These are phyloP conservation scores for Xerocomellus intermedius DNA, from an alignment of 768 basidiomycete species.

Conservation along the genomic window DNA sequence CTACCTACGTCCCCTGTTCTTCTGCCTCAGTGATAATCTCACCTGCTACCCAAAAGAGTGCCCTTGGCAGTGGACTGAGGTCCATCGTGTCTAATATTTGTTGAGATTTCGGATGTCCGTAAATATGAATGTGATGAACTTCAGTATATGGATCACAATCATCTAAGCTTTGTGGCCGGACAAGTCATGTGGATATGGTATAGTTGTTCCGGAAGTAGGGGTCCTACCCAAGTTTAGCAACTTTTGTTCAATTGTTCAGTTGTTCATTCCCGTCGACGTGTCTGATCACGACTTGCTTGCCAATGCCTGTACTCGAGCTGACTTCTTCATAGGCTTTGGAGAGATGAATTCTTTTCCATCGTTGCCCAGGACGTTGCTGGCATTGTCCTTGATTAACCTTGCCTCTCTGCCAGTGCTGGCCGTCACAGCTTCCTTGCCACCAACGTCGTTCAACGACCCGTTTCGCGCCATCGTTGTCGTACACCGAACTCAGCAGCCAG, in stretches of 20 bases:
- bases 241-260: neutral
- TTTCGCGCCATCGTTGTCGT: slow-evolving; percentile 56
- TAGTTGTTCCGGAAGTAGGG: neutral
- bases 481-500: slow-evolving; percentile 44
- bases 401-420: slow-evolving; percentile 34
- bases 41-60: slow-evolving; percentile 1
- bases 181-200: no score
- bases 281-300: slow-evolving; percentile 3
- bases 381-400: slow-evolving; percentile 36
- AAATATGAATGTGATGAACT: no score
- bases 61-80: neutral
- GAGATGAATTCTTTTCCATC: slow-evolving; percentile 5
- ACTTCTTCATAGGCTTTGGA: slow-evolving; percentile 1
- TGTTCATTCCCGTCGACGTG: slow-evolving; percentile 2
- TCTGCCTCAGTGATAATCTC: slow-evolving; percentile 4
- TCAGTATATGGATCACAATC: no score
- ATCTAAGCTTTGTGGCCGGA: no score
- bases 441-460: slow-evolving; percentile 51
- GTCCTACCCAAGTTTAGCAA: neutral
- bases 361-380: slow-evolving; percentile 22
- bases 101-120: no score
- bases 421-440: slow-evolving; percentile 25
- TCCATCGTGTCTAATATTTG: neutral
- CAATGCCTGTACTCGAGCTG: slow-evolving; percentile 5
- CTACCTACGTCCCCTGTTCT: slow-evolving; percentile 2